A percentile compares a stretch with the other conserved stretches of the same genome.
Evolutionary conservation across 306 rosid species (phyloP).

Genomic region (Quercus alba): DNA sequence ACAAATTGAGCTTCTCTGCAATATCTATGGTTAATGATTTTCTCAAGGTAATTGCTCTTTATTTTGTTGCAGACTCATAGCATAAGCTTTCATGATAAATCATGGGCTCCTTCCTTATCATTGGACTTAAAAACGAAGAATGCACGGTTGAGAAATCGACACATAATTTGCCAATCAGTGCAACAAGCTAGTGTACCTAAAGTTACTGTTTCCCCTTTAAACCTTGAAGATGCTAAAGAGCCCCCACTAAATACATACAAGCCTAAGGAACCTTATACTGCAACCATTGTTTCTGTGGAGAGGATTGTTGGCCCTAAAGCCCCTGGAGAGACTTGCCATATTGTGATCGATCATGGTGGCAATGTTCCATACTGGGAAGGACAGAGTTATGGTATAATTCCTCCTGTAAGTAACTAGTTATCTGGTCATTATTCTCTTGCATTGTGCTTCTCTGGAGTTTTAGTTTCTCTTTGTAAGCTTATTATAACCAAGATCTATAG

Average conservation of each 20-base stretch:
- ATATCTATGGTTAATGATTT: conserved; percentile 9
- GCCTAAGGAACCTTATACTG: conserved; percentile 89
- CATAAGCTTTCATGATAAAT: conserved; percentile 50
- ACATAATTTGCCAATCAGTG: conserved; percentile 74
- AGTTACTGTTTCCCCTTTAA: conserved; percentile 65
- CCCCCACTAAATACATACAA: conserved; percentile 83
- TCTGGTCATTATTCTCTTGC: neutral
- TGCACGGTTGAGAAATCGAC: conserved; percentile 30
- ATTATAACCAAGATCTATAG: neutral
- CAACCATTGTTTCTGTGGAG: conserved; percentile 92
- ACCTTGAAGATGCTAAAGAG: conserved; percentile 64
- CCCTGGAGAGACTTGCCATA: conserved; percentile 97
- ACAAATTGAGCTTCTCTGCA: conserved; percentile 11
- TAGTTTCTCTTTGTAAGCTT: neutral
- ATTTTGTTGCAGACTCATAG: conserved; percentile 46
- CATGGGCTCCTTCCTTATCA: conserved; percentile 47
- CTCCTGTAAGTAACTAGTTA: conserved; percentile 64
- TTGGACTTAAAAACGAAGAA: conserved; percentile 52
- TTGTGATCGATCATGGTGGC: conserved; percentile 92
- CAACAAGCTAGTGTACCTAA: conserved; percentile 77
- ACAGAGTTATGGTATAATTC: conserved; percentile 94
- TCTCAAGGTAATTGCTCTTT: conserved; percentile 13
- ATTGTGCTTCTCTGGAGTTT: conserved; percentile 1
- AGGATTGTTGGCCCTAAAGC: conserved; percentile 90
- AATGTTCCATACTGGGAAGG: conserved; percentile 99